A percentile compares a stretch with the other conserved stretches of the same genome.
Evolutionary conservation across 345 rosid genomes (phyloP).

Genomic region (Syzygium aromaticum): DNA sequence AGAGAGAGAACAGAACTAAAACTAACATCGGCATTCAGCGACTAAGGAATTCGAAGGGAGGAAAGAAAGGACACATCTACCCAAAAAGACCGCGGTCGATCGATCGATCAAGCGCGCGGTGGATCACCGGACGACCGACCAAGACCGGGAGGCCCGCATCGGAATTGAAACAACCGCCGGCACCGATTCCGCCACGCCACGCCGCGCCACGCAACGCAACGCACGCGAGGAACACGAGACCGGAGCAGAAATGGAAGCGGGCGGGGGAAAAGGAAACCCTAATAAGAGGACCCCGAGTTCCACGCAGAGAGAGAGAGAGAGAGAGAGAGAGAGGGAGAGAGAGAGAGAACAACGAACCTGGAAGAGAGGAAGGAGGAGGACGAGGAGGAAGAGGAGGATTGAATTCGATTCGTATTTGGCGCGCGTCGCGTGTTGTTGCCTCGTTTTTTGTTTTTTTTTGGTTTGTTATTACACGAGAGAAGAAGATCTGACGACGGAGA

Average conservation of each 20-base stretch:
- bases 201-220: too few relatives aligned
- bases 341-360: background rate
- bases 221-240: too few relatives aligned
- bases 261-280: background rate
- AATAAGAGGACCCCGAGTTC: background rate
- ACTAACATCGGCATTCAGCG: background rate
- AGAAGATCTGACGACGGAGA: conserved; percentile 42
- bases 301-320: background rate
- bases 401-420: background rate
- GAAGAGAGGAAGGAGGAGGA: background rate
- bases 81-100: background rate
- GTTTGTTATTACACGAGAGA: background rate
- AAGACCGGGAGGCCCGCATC: background rate
- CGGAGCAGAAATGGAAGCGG: background rate
- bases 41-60: background rate
- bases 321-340: too few relatives aligned
- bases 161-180: background rate
- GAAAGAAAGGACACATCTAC: background rate
- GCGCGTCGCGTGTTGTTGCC: background rate
- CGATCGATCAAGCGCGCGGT: background rate
- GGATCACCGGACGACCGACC: background rate
- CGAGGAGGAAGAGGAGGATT: background rate
- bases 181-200: background rate
- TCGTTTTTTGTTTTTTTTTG: background rate
- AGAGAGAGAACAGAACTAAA: too few relatives aligned